Conservation (phyloP, 2,329 filamentous ascomycete species). For the Mycosphaerella arachidis region DNA sequence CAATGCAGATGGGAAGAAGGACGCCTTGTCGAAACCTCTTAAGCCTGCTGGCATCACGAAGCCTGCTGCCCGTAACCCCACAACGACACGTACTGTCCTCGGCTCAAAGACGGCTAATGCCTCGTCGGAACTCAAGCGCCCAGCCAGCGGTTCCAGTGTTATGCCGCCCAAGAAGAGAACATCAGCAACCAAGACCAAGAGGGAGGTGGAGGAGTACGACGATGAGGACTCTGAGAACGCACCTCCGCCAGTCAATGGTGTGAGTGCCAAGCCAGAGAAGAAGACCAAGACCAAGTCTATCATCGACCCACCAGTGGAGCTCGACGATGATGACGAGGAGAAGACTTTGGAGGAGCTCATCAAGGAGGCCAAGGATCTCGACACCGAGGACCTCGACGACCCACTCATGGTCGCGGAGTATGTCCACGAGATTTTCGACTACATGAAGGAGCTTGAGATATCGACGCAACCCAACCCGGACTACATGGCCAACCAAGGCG, state of each 20-base stretch:
- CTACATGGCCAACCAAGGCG: constrained; percentile 92
- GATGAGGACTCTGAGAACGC: constrained; percentile 58
- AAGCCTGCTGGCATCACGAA: constrained; percentile 82
- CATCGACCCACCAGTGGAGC: constrained; percentile 31
- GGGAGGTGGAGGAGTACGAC: constrained; percentile 46
- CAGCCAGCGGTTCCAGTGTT: constrained; percentile 66
- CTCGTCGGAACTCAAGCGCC: constrained; percentile 62
- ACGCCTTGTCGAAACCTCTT: constrained; percentile 50
- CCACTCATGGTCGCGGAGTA: constrained; percentile 98
- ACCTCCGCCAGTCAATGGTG: constrained; percentile 57
- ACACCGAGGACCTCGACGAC: constrained; percentile 84
- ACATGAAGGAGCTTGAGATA: constrained; percentile 80
- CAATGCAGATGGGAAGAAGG: constrained; percentile 58
- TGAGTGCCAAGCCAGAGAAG: constrained; percentile 39
- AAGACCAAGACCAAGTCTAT: constrained; percentile 38
- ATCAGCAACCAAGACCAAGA: constrained; percentile 51
- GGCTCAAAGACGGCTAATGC: constrained; percentile 64
- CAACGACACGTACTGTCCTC: constrained; percentile 58
- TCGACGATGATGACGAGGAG: constrained; percentile 33
- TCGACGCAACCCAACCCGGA: constrained; percentile 78
- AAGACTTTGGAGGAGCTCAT: constrained; percentile 35
- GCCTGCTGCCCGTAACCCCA: constrained; percentile 46
- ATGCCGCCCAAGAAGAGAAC: constrained; percentile 65
- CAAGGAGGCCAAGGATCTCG: constrained; percentile 59
- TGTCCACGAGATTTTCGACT: constrained; percentile 94